Conservation (phyloP, 2,329 filamentous ascomycete species). For the Chalara sp. region DNA sequence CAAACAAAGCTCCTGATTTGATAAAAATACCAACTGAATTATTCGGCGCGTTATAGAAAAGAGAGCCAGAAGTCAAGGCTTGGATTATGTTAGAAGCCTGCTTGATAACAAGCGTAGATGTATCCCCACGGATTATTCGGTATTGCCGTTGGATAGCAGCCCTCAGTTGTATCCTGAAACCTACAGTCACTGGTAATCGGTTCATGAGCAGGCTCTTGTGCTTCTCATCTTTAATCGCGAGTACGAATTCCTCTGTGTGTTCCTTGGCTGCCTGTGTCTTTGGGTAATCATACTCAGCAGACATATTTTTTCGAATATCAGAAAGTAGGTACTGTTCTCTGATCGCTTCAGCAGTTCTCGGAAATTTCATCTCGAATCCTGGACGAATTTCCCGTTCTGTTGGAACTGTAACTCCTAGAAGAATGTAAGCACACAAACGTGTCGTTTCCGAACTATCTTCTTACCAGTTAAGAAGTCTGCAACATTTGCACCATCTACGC, state of each 20-base stretch:
- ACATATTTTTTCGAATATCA: too few relatives aligned
- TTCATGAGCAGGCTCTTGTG: conserved; percentile 62
- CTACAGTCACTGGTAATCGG: conserved; percentile 78
- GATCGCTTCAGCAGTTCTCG: conserved; percentile 51
- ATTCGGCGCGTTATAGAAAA: neutral
- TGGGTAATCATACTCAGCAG: too few relatives aligned
- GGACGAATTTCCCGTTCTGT: conserved; percentile 62
- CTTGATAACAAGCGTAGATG: neutral
- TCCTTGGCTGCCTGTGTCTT: too few relatives aligned
- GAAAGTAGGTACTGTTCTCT: conserved; percentile 46
- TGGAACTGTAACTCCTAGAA: too few relatives aligned
- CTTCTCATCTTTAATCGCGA: conserved; percentile 72
- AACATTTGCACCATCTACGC: conserved; percentile 53
- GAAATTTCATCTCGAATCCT: conserved; percentile 61
- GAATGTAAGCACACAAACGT: too few relatives aligned
- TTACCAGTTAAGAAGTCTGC: conserved; percentile 68
- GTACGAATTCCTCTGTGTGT: conserved; percentile 59
- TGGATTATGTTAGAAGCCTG: neutral
- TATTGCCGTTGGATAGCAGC: neutral
- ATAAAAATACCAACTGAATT: neutral
- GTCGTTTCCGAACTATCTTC: too few relatives aligned
- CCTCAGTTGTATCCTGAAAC: conserved; percentile 41
- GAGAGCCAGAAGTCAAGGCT: neutral
- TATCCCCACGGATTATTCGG: neutral
- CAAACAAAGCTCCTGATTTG: neutral